Base-by-base conservation (phyloP, 441 rosid genomes). In the Flueggea neowawraea region DNA sequence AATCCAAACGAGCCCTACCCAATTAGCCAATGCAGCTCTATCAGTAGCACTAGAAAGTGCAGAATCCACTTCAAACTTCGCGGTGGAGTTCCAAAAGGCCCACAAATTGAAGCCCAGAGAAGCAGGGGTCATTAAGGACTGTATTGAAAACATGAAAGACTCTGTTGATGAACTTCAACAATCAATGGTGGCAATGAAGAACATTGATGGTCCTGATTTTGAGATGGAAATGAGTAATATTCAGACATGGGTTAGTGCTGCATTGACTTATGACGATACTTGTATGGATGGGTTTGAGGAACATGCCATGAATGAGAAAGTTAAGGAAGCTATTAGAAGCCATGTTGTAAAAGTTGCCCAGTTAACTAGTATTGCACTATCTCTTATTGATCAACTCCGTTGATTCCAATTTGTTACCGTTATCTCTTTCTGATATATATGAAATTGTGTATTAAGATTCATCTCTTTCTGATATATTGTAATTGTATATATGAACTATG, bases 171-270 rank as follows among this genome's bases (percentile, higher is more conserved):
- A 54, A 16, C 68, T 71, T 0, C 60, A 50, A 12, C 57, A 73
- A 47, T 73, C 80, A 10, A 10, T 73, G 63, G 32, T 13, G 16
- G 65, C 61, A 53, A 76, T 76, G 83, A 66, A 51, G 59, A 56
- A 71, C 14, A 52, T 75, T 12, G 50, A 60, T 45, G 79, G 79
- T 12, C 74, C 78, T 4, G 74, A 69, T 43, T 78, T 81, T 51
- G 69, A 60, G 31, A 39, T 69, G 62, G 49, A 69, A 51, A 67
- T 73, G 61, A 53, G 69, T 16, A 53, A 76, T 33, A 33, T 82
- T 15, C 69, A 72, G 48, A 76, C 82, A 12, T 76, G 78, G 81
- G 78, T 78, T 22, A 81, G 80, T 65, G 80, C 86, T 57, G 83
- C 86, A 2, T 69, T 78, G 65, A 78, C 86, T 0, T 67, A 76